Percentiles rank a stretch among this genome's conserved stretches.
Conservation (phyloP, 257 asterid species). For the Nemophila menziesii region DNA sequence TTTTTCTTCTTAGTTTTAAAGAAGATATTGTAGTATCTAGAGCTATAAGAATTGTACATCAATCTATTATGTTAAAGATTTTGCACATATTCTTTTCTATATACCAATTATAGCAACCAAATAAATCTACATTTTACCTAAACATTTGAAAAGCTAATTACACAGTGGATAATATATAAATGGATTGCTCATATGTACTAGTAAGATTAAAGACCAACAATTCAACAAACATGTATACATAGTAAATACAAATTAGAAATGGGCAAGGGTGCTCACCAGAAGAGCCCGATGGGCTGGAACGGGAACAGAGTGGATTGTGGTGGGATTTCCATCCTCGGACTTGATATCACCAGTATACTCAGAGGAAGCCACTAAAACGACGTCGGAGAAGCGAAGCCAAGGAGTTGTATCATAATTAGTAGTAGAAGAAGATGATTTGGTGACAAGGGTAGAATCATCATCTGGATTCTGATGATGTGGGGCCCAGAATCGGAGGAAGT, state of each 20-base stretch:
- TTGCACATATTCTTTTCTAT: too few relatives aligned
- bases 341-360: constrained; percentile 23
- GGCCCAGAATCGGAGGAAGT: constrained; percentile 52
- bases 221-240: not conserved
- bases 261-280: constrained; percentile 29
- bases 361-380: constrained; percentile 55
- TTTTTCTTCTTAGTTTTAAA: too few relatives aligned
- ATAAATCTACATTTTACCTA: too few relatives aligned
- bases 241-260: not conserved
- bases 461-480: constrained; percentile 5
- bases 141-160: too few relatives aligned
- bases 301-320: constrained; percentile 16
- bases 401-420: too few relatives aligned
- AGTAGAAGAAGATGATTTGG: constrained; percentile 6
- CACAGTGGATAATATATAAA: too few relatives aligned
- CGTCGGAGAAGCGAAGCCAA: constrained; percentile 45
- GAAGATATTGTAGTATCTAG: not conserved
- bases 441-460: constrained; percentile 1
- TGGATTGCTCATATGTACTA: too few relatives aligned
- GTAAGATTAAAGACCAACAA: too few relatives aligned
- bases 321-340: constrained; percentile 17
- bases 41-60: not conserved
- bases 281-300: constrained; percentile 72
- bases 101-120: too few relatives aligned
- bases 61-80: too few relatives aligned